phyloP scores from a whole-genome alignment of 2,329 filamentous ascomycete genomes.

The Cryoendolithus antarcticus region DNA sequence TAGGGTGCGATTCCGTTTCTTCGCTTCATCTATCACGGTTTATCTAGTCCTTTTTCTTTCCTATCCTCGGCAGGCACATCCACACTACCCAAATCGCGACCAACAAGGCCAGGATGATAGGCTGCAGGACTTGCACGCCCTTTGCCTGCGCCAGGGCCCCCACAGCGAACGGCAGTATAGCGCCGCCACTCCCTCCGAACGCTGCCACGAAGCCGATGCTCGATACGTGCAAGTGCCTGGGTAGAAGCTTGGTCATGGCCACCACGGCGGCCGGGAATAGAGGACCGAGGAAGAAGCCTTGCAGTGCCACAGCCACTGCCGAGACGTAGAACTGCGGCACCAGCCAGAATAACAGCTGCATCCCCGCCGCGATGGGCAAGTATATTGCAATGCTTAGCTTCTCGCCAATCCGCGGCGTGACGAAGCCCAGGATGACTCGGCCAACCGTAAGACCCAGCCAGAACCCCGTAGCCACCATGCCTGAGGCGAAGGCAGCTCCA shows the following conservation, averaged over 20 bases:
- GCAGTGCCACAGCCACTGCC: slow-evolving; percentile 55
- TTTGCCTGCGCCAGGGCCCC: slow-evolving; percentile 54
- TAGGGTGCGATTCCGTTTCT: no score
- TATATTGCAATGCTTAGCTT: slow-evolving; percentile 50
- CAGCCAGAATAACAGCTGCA: slow-evolving; percentile 69
- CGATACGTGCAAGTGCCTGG: slow-evolving; percentile 61
- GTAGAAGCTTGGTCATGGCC: slow-evolving; percentile 60
- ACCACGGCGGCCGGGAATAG: slow-evolving; percentile 67
- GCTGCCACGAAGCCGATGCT: slow-evolving; percentile 71
- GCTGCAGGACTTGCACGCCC: slow-evolving; percentile 48
- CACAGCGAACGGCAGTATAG: slow-evolving; percentile 52
- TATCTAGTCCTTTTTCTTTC: slow-evolving; percentile 27
- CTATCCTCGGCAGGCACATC: slow-evolving; percentile 36
- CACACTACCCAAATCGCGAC: slow-evolving; percentile 40
- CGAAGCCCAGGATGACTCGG: slow-evolving; percentile 59
- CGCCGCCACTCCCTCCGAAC: slow-evolving; percentile 62
- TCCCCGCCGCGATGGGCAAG: slow-evolving; percentile 47
- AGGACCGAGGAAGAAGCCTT: slow-evolving; percentile 71
- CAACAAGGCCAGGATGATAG: slow-evolving; percentile 44
- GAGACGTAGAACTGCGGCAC: slow-evolving; percentile 65
- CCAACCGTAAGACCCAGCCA: slow-evolving; percentile 75
- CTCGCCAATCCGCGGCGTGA: slow-evolving; percentile 63
- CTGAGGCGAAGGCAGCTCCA: slow-evolving; percentile 57
- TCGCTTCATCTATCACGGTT: no score
- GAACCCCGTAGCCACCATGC: slow-evolving; percentile 67